Conservation (phyloP, 2,329 filamentous ascomycete genomes). For the Bipolaris sorokiniana region DNA sequence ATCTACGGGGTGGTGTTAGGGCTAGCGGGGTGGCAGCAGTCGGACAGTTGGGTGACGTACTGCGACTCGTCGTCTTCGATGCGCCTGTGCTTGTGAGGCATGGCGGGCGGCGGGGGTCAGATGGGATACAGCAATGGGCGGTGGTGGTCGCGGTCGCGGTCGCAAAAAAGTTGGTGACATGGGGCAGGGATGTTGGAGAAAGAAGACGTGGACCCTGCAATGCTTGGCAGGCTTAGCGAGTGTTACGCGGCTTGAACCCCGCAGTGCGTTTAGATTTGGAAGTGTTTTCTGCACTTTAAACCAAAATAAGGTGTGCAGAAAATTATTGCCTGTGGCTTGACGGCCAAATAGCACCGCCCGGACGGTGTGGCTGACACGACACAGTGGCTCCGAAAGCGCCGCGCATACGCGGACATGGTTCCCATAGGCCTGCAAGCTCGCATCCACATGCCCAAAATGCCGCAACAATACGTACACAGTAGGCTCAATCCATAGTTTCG, state of each 20-base stretch:
- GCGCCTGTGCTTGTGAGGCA: conserved; percentile 89
- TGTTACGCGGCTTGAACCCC: conserved; percentile 7
- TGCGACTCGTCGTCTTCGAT: conserved; percentile 54
- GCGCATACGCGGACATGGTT: background rate
- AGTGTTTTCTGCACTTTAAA: too few relatives aligned
- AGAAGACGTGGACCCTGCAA: conserved; percentile 1
- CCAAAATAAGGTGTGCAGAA: background rate
- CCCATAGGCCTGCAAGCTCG: conserved; percentile 1
- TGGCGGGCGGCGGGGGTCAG: conserved; percentile 45
- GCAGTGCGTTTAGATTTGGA: background rate
- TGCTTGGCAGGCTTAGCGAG: conserved; percentile 3
- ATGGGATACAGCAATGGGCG: background rate
- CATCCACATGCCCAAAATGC: background rate
- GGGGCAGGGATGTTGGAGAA: conserved; percentile 8
- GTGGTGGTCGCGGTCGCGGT: conserved; percentile 5
- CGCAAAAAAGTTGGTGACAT: conserved; percentile 19
- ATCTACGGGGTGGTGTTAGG: conserved; percentile 54
- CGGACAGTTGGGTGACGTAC: conserved; percentile 33
- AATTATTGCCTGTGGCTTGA: conserved; percentile 4
- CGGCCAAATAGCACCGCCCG: background rate
- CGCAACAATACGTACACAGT: too few relatives aligned
- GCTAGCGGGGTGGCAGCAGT: background rate
- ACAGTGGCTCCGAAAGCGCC: background rate
- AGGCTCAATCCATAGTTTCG: background rate
- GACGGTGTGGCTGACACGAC: background rate